Base-by-base conservation (phyloP, 345 rosid species). In the Eucalyptus marginata region DNA sequence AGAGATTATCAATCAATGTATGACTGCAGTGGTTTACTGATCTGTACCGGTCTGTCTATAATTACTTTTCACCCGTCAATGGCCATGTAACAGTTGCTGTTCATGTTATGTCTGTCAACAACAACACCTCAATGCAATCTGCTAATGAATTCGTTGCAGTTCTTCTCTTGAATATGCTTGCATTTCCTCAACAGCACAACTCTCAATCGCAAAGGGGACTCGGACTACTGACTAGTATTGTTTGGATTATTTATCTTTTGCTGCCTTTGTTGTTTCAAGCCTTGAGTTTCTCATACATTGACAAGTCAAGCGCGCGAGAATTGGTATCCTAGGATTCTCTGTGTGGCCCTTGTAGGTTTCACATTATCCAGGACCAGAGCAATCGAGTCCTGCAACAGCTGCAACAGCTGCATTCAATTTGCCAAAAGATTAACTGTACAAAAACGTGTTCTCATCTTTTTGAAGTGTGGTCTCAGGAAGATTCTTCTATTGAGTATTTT, bases 1-100 rank as follows among this genome's bases (percentile, higher is more conserved):
- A 94, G 91, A 94, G 97, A 89, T 90, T 95, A 90, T 96, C 98
- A 6, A 88, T 95, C 49, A 91, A 79, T 90, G 94, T 93, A 90
- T 44, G 64, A 87, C 90, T 64, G 50, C 92, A 89, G 91, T 94
- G 92, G 94, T 87, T 62, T 93, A 90, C 90, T 93, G 90, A 92
- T 49, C 80, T 50, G 43, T 88, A 33, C 86, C 58, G 56, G 40
- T 40, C 56, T 46, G 81, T 50, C 18, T 56, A 56, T 50, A 33
- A 80, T 68, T 16, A 71, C 27, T 47, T 15, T 8, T 31, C 8
- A 68, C 24, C 44, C 20, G 7, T 33, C 44, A 18, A 17, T 33
- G 44, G 13, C 40, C 43, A 33, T 68, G 80, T 68, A 68, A 68
- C 24, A 17, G 80, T 76, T 10, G 27, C 13, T 76, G 15, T 20